A percentile compares a stretch with the other conserved stretches of the same genome.
Evolutionary conservation across 768 basidiomycete species (phyloP).

Genomic region (Boletus huronensis): DNA sequence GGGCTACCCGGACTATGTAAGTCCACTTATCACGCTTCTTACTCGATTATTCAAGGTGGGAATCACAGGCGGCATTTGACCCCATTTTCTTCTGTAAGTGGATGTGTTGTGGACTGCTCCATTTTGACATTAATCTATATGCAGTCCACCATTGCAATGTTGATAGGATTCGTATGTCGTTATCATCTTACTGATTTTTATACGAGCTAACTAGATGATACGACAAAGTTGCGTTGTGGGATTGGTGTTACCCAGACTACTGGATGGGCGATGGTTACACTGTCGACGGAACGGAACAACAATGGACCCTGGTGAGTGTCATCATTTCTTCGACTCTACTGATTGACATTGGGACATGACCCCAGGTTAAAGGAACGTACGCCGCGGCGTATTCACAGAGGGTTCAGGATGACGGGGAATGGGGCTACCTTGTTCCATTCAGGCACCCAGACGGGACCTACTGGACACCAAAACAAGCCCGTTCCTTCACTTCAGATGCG

Average conservation of each 20-base stretch:
- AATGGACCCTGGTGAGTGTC: conserved; percentile 26
- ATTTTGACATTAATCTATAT: not conserved
- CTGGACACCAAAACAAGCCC: conserved; percentile 25
- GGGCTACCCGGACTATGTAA: conserved; percentile 24
- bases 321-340: not conserved
- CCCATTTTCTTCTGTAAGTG: conserved; percentile 26
- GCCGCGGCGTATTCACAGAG: conserved; percentile 20
- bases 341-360: not conserved
- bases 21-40: not conserved
- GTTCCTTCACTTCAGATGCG: conserved; percentile 17
- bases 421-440: conserved; percentile 21
- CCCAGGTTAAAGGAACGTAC: conserved; percentile 22
- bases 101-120: not conserved
- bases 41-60: not conserved
- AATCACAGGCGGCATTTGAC: conserved; percentile 21
- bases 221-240: conserved; percentile 27
- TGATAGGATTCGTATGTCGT: conserved; percentile 21
- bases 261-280: conserved; percentile 29
- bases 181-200: not conserved
- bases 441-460: conserved; percentile 23
- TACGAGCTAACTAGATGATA: not conserved
- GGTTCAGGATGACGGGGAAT: conserved; percentile 19
- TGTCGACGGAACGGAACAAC: conserved; percentile 4
- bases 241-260: conserved; percentile 28
- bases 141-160: conserved; percentile 26